Evolutionary conservation across 2,329 filamentous ascomycete genomes (phyloP).

Genomic region (Alternaria longipes): DNA sequence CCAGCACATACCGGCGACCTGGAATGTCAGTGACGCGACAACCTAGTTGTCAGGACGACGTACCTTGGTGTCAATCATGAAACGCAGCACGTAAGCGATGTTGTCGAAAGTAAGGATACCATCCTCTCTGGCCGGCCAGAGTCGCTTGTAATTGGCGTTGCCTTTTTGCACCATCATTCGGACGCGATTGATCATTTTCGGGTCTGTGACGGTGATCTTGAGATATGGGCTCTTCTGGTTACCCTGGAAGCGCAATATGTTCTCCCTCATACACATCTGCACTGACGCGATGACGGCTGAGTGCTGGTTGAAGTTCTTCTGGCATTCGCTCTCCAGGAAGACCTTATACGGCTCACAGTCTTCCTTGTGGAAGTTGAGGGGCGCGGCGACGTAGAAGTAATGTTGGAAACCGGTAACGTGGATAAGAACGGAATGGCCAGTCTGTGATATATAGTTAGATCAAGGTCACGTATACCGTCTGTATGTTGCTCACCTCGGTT

Average conservation of each 20-base stretch:
- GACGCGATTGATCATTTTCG: conserved; percentile 80
- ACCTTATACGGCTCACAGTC: conserved; percentile 82
- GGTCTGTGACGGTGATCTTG: conserved; percentile 91
- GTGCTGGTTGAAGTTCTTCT: conserved; percentile 62
- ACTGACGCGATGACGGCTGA: conserved; percentile 81
- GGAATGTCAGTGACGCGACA: neutral
- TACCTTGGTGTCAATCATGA: conserved; percentile 93
- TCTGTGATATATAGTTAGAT: conserved; percentile 48
- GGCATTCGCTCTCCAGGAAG: conserved; percentile 81
- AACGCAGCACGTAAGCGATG: conserved; percentile 91
- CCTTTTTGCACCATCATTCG: conserved; percentile 78
- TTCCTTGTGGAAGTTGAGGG: conserved; percentile 77
- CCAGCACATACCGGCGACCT: conserved; percentile 94
- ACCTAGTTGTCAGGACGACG: neutral
- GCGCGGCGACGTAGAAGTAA: conserved; percentile 93
- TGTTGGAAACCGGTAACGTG: conserved; percentile 97
- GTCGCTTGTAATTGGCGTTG: conserved; percentile 84
- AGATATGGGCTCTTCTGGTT: conserved; percentile 92
- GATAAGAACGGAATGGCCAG: conserved; percentile 88
- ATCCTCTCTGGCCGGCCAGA: conserved; percentile 73
- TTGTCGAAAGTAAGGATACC: conserved; percentile 93
- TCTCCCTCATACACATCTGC: conserved; percentile 83
- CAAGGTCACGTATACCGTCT: neutral
- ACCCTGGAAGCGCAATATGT: conserved; percentile 92
- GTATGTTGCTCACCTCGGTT: conserved; percentile 68